These are phyloP conservation scores for Claviceps africana DNA, from an alignment of 2,329 filamentous ascomycete species.

Conservation along the genomic window DNA sequence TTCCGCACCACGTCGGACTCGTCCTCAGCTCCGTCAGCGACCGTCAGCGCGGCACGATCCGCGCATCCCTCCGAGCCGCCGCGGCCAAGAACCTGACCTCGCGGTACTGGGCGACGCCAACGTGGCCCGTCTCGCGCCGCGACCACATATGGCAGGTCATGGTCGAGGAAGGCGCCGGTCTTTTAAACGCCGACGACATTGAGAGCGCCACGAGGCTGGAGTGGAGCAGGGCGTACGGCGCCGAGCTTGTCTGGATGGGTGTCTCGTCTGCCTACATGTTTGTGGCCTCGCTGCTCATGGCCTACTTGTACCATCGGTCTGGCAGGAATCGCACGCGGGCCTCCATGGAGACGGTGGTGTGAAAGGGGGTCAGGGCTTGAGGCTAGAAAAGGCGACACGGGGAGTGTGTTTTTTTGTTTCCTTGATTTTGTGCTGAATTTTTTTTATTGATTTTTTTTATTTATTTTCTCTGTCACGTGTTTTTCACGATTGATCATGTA, in stretches of 20 bases:
- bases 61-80: constrained; percentile 31
- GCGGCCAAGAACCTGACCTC: constrained; percentile 38
- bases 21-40: constrained; percentile 21
- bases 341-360: neutral
- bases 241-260: constrained; percentile 11
- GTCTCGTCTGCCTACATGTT: constrained; percentile 5
- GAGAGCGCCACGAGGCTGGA: constrained; percentile 18
- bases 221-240: constrained; percentile 7
- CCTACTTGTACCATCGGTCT: constrained; percentile 2
- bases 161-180: constrained; percentile 38
- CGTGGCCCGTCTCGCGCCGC: constrained; percentile 41
- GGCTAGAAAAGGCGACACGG: neutral
- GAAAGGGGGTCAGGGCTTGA: neutral
- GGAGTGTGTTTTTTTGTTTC: neutral
- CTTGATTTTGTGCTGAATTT: too few relatives aligned
- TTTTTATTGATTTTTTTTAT: too few relatives aligned
- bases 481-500: too few relatives aligned
- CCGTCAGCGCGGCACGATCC: constrained; percentile 26
- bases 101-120: constrained; percentile 46
- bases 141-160: constrained; percentile 45
- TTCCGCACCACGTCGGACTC: constrained; percentile 37
- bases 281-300: constrained; percentile 1
- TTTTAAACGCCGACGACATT: constrained; percentile 50
- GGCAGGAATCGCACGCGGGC: neutral
- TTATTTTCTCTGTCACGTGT: too few relatives aligned